Percentiles rank a stretch among this genome's conserved stretches.
These are phyloP conservation scores for Calonectria henricotiae DNA, from an alignment of 2,329 filamentous ascomycete genomes.

Conservation along the genomic window DNA sequence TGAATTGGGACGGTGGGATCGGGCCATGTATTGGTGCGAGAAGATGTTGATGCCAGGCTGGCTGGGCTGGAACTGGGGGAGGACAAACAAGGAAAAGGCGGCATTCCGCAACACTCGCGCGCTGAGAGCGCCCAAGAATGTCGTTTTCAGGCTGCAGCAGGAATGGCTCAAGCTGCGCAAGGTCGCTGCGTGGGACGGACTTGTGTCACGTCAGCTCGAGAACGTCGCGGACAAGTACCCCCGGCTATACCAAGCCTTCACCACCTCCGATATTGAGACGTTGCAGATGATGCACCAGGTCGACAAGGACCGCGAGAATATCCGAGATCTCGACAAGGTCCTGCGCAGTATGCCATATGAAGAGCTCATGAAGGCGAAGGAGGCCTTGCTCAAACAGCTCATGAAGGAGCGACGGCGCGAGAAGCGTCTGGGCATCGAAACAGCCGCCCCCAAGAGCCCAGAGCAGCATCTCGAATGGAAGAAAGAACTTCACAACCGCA, in stretches of 20 bases:
- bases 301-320: slow-evolving; percentile 45
- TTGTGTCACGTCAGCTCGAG: slow-evolving; percentile 60
- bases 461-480: slow-evolving; percentile 43
- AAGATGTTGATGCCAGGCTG: slow-evolving; percentile 83
- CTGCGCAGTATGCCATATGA: slow-evolving; percentile 53
- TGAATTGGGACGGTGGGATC: slow-evolving; percentile 70
- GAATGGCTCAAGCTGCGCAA: slow-evolving; percentile 68
- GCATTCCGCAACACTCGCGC: slow-evolving; percentile 58
- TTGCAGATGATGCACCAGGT: slow-evolving; percentile 51
- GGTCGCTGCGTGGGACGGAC: slow-evolving; percentile 66
- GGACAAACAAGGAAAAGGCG: slow-evolving; percentile 55
- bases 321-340: slow-evolving; percentile 52
- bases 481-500: slow-evolving; percentile 43
- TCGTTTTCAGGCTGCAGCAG: slow-evolving; percentile 66
- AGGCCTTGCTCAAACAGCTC: slow-evolving; percentile 43
- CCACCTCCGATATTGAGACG: slow-evolving; percentile 53
- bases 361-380: slow-evolving; percentile 53
- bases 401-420: slow-evolving; percentile 44
- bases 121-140: slow-evolving; percentile 56
- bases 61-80: slow-evolving; percentile 76
- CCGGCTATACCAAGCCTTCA: slow-evolving; percentile 61
- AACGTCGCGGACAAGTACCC: slow-evolving; percentile 62
- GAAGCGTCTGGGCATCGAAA: slow-evolving; percentile 38
- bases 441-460: background rate
- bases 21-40: slow-evolving; percentile 85